Base-by-base conservation (phyloP, 768 basidiomycete species). In the Kwoniella pini region DNA sequence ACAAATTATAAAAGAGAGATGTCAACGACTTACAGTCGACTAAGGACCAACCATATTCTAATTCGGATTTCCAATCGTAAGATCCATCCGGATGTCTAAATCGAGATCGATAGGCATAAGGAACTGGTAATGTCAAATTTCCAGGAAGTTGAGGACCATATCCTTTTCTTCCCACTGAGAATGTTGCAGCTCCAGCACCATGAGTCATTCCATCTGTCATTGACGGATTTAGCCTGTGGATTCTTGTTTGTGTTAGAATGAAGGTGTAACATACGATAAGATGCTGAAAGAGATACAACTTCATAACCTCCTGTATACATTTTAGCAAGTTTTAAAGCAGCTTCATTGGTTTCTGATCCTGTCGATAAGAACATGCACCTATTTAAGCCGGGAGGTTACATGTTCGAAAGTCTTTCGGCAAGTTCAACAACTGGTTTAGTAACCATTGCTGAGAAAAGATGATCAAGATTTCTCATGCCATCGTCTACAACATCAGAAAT, bases 241-340 rank as follows among this genome's bases (percentile, higher is more conserved):
- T 26, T 50, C 28, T 21, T 38, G 11, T 40, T 26, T 13, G 54
- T 31, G 5, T 17, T 10, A 12, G 22, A 30, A 12, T 31, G 21
- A 10, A 49, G 26, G 24, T 12, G 28, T n/a, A 19, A 62, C 64
- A 54, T 21, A 66, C 64, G 72, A 12, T 52, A 74, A 31, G 52
- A 44, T n/a, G 62, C 63, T 7, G 67, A 63, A 15, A 71, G 58
- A 19, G 59, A 57, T 13, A 71, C 63, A 11, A 74, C 54, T 49
- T 74, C 72, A 26, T 63, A 60, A 36, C 63, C 65, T 5, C 72
- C 72, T 11, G 69, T 74, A 43, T 62, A 64, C 28, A 67, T 44
- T 61, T 74, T 74, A 11, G 72, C 72, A 36, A 74, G 49, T 57
- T 67, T 69, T 19, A 74, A 33, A 21, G 72, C 72, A 13, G 51